Conservation (phyloP, 1,139 yeast species). For the Yamadazyma oceani region DNA sequence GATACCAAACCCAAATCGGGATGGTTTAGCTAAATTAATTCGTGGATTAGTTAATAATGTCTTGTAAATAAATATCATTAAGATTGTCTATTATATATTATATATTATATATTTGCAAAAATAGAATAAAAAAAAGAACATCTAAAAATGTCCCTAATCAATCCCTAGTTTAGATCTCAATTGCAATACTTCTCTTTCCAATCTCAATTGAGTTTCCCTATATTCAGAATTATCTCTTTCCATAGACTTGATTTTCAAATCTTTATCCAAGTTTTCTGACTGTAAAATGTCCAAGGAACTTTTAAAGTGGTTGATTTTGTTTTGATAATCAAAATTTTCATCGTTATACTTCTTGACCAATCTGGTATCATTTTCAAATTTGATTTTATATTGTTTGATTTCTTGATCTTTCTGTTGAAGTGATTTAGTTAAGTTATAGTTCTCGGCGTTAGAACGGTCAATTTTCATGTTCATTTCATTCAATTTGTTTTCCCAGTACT, state of each 20-base stretch:
- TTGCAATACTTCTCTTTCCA: slow-evolving; percentile 66
- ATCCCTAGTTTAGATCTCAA: slow-evolving; percentile 48
- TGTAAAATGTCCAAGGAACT: slow-evolving; percentile 37
- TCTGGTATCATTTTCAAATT: slow-evolving; percentile 36
- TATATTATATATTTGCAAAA: slow-evolving; percentile 3
- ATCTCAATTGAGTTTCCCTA: slow-evolving; percentile 51
- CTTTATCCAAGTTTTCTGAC: slow-evolving; percentile 44
- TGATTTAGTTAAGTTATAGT: slow-evolving; percentile 32
- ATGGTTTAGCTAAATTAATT: slow-evolving; percentile 1
- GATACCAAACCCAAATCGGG: slow-evolving; percentile 14
- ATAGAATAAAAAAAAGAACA: not conserved
- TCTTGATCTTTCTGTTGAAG: slow-evolving; percentile 34
- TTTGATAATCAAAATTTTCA: slow-evolving; percentile 48
- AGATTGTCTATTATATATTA: not conserved
- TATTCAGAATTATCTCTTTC: slow-evolving; percentile 46
- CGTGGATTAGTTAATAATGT: not conserved
- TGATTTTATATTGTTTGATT: slow-evolving; percentile 36
- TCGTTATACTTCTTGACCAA: slow-evolving; percentile 46
- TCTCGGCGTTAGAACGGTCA: slow-evolving; percentile 31
- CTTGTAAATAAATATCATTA: slow-evolving; percentile 1
- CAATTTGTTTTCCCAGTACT: slow-evolving; percentile 46
- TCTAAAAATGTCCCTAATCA: slow-evolving; percentile 4
- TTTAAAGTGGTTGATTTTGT: slow-evolving; percentile 38
- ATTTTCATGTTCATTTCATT: slow-evolving; percentile 29
- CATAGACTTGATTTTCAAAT: slow-evolving; percentile 29